Evolutionary conservation across 306 rosid genomes (phyloP), one percentile per base, ranked within the genome.

Genomic region (Cajanus cajan): DNA sequence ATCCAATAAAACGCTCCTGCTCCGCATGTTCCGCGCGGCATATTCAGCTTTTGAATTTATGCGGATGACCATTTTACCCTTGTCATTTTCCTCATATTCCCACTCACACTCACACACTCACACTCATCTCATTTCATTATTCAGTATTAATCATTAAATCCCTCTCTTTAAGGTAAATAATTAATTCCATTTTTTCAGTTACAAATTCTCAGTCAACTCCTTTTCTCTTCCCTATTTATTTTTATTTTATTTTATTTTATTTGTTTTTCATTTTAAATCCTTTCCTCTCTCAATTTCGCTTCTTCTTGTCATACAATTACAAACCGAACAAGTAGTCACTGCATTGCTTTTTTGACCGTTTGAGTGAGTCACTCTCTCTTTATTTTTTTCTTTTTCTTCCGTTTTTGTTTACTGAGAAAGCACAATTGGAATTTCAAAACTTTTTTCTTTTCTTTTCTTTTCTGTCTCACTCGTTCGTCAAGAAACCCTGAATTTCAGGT

Each of bases 271-370:
- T 28, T 28, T 28, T 28, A 28, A 28, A 28, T 3, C 3, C 3
- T 28, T n/a, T 8, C 8, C 13, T 52, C 21, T 15, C 52, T 6
- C 8, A 15, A 47, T 47, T 47, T 2, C 28, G 4, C 15, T 50
- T 1, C 2, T 1, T 41, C 40, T 48, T n/a, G n/a, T n/a, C n/a
- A n/a, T n/a, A n/a, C n/a, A n/a, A n/a, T n/a, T n/a, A n/a, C n/a
- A n/a, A n/a, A n/a, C n/a, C n/a, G n/a, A n/a, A n/a, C n/a, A n/a
- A n/a, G n/a, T n/a, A n/a, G n/a, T n/a, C n/a, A 28, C 31, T 28
- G 31, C 31, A 28, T 28, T 28, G n/a, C 43, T 44, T 54, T 80
- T 74, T 74, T 64, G 82, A 86, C 86, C 84, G 88, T 90, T 88
- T 68, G 76, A 66, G 81, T 57, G 65, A 74, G 67, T 69, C 68